phyloP scores from a whole-genome alignment of 75 land plant species.

The Cunninghamia lanceolata region DNA sequence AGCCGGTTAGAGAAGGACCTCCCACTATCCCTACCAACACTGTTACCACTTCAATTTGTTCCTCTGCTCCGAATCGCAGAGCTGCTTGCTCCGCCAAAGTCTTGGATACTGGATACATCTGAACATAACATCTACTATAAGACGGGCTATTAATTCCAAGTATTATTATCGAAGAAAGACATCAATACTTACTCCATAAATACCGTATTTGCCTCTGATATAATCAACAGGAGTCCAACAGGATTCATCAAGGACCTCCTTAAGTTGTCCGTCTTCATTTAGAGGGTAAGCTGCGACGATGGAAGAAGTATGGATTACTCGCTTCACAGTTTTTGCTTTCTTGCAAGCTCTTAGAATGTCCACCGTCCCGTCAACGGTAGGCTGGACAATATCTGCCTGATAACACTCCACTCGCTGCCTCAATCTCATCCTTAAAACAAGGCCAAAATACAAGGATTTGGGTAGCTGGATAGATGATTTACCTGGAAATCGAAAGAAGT shows the following conservation, averaged over 20 bases:
- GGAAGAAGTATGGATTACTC: neutral
- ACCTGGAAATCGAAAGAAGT: constrained; percentile 25
- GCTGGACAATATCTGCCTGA: neutral
- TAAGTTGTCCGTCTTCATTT: neutral
- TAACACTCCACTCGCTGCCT: too few relatives aligned
- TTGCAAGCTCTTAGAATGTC: neutral
- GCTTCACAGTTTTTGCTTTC: neutral
- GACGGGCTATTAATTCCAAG: neutral
- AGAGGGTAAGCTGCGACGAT: neutral
- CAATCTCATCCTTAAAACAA: too few relatives aligned
- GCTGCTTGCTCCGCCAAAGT: neutral
- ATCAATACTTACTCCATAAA: neutral
- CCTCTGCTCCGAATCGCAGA: neutral
- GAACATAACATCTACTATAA: neutral
- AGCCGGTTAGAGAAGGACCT: constrained; percentile 16
- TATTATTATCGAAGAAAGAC: neutral
- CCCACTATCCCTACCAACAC: neutral
- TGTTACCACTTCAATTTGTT: neutral
- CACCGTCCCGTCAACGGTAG: neutral
- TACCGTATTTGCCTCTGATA: neutral
- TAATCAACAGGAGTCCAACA: constrained; percentile 6
- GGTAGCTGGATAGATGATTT: neutral
- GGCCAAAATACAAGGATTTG: too few relatives aligned
- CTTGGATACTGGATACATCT: neutral
- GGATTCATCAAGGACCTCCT: neutral